Evolutionary conservation across 192 early-diverging fungal species (phyloP).

Genomic region (Glomus cerebriforme): DNA sequence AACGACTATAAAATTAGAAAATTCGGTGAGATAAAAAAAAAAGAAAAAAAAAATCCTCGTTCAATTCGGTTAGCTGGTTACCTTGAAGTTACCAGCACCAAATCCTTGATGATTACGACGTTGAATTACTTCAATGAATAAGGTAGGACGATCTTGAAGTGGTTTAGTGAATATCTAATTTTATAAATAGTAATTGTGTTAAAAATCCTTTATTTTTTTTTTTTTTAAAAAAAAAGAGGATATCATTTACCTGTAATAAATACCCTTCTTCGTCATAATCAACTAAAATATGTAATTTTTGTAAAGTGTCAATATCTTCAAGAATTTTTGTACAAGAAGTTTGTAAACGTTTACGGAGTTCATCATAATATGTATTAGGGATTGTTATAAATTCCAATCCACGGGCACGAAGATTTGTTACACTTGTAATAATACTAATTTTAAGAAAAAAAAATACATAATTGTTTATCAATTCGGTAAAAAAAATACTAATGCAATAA

Average conservation of each 20-base stretch:
- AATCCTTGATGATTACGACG: slow-evolving; percentile 90
- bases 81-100: slow-evolving; percentile 97
- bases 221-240: too few relatives aligned
- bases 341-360: slow-evolving; percentile 72
- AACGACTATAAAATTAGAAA: slow-evolving; percentile 54
- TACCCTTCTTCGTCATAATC: slow-evolving; percentile 98
- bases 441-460: not conserved
- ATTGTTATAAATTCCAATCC: slow-evolving; percentile 90
- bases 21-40: not conserved
- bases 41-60: not conserved
- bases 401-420: slow-evolving; percentile 77
- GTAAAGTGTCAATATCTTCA: slow-evolving; percentile 81
- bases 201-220: too few relatives aligned
- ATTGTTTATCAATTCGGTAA: not conserved
- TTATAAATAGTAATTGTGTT: not conserved
- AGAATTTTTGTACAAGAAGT: slow-evolving; percentile 70
- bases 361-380: slow-evolving; percentile 86
- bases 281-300: slow-evolving; percentile 88
- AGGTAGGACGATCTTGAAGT: slow-evolving; percentile 91
- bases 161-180: slow-evolving; percentile 82
- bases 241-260: slow-evolving; percentile 69
- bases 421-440: slow-evolving; percentile 76
- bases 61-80: not conserved
- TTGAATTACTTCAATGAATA: slow-evolving; percentile 98
- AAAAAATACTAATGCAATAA: not conserved